Conservation (phyloP, 2,329 filamentous ascomycete species). For the Aspergillus sp. region DNA sequence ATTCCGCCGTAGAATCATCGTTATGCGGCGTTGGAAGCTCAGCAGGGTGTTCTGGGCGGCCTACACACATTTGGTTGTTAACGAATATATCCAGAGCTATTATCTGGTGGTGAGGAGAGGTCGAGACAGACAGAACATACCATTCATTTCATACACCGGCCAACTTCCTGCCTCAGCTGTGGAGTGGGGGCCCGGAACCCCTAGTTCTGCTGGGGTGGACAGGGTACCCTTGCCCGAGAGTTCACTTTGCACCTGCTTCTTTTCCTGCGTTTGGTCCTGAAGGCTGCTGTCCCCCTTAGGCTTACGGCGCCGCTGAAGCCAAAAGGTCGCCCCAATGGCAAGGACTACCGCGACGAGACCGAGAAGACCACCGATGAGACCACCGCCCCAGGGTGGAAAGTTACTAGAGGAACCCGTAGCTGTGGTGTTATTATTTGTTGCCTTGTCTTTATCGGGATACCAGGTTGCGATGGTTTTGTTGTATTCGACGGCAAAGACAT, state of each 20-base stretch:
- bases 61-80: not conserved
- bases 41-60: not conserved
- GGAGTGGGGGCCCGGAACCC: not conserved
- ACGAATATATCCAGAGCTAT: too few relatives aligned
- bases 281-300: not conserved
- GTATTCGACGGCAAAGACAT: constrained; percentile 9
- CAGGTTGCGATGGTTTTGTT: constrained; percentile 9
- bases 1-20: not conserved
- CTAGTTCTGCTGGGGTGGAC: too few relatives aligned
- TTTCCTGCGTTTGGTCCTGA: not conserved
- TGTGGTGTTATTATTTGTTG: constrained; percentile 11
- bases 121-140: not conserved
- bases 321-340: constrained; percentile 9
- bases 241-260: not conserved
- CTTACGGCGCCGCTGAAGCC: constrained; percentile 20
- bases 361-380: constrained; percentile 44
- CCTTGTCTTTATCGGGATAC: constrained; percentile 28
- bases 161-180: constrained; percentile 9
- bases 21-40: constrained; percentile 18
- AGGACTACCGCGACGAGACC: constrained; percentile 21
- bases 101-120: not conserved
- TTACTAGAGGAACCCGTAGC: constrained; percentile 4
- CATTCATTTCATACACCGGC: constrained; percentile 13
- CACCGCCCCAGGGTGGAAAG: constrained; percentile 59
- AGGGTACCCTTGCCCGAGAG: not conserved